These are phyloP conservation scores for Solioccasus polychromus DNA, from an alignment of 768 basidiomycete genomes.

Conservation along the genomic window DNA sequence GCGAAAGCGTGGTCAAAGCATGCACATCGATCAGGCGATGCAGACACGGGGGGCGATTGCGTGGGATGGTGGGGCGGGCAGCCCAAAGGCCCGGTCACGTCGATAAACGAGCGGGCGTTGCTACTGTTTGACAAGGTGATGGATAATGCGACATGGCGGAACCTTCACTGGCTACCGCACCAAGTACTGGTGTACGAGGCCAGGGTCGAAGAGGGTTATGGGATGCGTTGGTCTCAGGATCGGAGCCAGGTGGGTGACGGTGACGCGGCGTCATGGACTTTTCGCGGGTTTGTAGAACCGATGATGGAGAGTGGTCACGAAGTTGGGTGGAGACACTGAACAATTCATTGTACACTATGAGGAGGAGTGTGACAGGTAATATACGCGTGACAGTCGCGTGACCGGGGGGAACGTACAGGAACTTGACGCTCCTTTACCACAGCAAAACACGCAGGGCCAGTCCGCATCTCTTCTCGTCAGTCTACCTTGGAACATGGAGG, in stretches of 20 bases:
- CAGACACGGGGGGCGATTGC: background rate
- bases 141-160: conserved; percentile 54
- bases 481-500: conserved; percentile 2
- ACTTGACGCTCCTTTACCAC: background rate
- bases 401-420: conserved; percentile 10
- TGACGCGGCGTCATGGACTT: conserved; percentile 42
- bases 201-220: conserved; percentile 58
- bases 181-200: conserved; percentile 60
- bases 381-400: conserved; percentile 31
- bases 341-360: background rate
- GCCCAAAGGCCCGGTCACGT: conserved; percentile 49
- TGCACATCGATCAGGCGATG: conserved; percentile 46
- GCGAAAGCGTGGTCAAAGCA: conserved; percentile 70
- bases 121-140: conserved; percentile 52
- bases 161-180: conserved; percentile 67
- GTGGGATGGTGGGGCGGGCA: conserved; percentile 57
- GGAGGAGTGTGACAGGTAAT: conserved; percentile 7
- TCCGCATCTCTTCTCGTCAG: background rate
- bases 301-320: conserved; percentile 69
- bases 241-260: conserved; percentile 14
- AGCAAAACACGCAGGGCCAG: background rate
- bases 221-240: conserved; percentile 65
- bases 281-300: conserved; percentile 66
- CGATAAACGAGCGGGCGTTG: conserved; percentile 52
- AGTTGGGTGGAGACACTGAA: conserved; percentile 54